Evolutionary conservation across 768 basidiomycete species (phyloP).

Genomic region (Ramaria rubella): DNA sequence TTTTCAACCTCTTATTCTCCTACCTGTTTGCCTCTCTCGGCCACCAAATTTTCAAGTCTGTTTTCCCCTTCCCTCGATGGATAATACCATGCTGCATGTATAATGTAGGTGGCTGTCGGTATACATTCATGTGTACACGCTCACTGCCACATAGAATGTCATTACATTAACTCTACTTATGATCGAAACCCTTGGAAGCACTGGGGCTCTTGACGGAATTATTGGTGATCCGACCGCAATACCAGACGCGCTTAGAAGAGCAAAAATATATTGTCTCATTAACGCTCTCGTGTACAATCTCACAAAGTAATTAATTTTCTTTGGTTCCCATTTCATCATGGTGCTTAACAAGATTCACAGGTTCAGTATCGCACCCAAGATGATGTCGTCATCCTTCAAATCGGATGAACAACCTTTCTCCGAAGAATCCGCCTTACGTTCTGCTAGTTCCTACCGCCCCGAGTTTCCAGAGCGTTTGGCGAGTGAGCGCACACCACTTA

Average conservation of each 20-base stretch:
- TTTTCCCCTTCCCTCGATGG: too few relatives aligned
- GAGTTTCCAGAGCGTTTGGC: neutral
- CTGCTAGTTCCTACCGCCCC: neutral
- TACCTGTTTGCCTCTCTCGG: slow-evolving; percentile 1
- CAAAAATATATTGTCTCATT: slow-evolving; percentile 1
- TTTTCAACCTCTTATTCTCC: neutral
- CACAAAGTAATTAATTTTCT: slow-evolving; percentile 4
- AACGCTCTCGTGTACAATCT: slow-evolving; percentile 1
- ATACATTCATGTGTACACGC: slow-evolving; percentile 3
- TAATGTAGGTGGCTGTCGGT: too few relatives aligned
- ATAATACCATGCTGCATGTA: too few relatives aligned
- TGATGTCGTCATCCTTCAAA: neutral
- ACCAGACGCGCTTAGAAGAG: neutral
- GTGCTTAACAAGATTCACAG: too few relatives aligned
- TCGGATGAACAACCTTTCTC: neutral
- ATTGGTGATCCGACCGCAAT: neutral
- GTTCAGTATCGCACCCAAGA: too few relatives aligned
- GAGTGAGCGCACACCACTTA: neutral
- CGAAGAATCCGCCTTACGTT: too few relatives aligned
- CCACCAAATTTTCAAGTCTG: neutral
- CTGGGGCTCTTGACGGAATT: neutral
- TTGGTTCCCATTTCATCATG: too few relatives aligned
- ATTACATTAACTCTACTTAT: slow-evolving; percentile 1
- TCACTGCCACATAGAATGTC: neutral
- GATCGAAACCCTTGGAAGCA: neutral